These are phyloP conservation scores for Fusarium stilboides DNA, from an alignment of 2,329 filamentous ascomycete genomes.

Conservation along the genomic window DNA sequence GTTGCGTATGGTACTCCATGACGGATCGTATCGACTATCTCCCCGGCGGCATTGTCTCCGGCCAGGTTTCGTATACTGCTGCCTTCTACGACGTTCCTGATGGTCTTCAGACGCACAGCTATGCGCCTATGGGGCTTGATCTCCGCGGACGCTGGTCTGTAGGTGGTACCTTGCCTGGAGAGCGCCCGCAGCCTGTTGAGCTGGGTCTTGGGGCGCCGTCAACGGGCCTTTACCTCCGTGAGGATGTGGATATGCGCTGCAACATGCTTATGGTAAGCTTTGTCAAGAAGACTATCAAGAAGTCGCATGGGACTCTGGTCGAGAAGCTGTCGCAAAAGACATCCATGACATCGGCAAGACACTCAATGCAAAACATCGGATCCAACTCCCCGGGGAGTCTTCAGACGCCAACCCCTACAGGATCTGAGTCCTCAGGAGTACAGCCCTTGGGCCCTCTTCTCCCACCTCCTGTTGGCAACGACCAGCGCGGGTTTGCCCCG, in stretches of 20 bases:
- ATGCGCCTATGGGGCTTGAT: conserved; percentile 85
- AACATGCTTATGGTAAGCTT: conserved; percentile 83
- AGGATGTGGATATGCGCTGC: conserved; percentile 86
- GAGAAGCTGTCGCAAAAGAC: conserved; percentile 67
- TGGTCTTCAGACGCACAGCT: conserved; percentile 86
- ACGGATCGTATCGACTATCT: conserved; percentile 84
- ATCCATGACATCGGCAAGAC: conserved; percentile 31
- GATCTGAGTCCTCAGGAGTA: conserved; percentile 31
- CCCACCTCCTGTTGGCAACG: conserved; percentile 25
- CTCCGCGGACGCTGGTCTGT: conserved; percentile 85
- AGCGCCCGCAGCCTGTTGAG: conserved; percentile 76
- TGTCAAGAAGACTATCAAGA: conserved; percentile 86
- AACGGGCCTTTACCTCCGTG: conserved; percentile 83
- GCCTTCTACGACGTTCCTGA: conserved; percentile 82
- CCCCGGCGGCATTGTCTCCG: conserved; percentile 74
- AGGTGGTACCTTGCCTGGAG: conserved; percentile 79
- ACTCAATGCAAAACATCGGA: conserved; percentile 37
- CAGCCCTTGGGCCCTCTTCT: conserved; percentile 35
- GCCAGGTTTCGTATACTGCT: conserved; percentile 82
- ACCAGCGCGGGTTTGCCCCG: conserved; percentile 25
- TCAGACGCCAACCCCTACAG: conserved; percentile 35
- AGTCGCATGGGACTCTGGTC: conserved; percentile 80
- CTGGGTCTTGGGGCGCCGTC: conserved; percentile 76
- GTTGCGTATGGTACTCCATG: conserved; percentile 83
- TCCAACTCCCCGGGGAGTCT: conserved; percentile 18